Base-by-base conservation (phyloP, 768 basidiomycete genomes). In the Podaxis carcinomalis region DNA sequence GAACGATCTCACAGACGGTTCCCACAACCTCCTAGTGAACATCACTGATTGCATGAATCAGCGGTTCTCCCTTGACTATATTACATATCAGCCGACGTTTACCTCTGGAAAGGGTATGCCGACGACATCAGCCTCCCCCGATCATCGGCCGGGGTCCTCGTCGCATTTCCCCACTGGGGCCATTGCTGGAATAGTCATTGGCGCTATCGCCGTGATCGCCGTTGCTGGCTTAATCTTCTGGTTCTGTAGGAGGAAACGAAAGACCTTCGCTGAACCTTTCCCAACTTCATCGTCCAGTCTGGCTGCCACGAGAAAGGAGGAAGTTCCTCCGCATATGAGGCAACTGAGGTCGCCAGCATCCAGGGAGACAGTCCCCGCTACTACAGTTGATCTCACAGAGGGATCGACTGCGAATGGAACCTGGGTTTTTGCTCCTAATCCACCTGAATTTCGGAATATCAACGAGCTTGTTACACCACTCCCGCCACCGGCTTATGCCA, bases 21-120 rank as follows among this genome's bases (percentile, higher is more conserved):
- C 67, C 2, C 68, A 71, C 51, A 66, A 59, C 6, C 64, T 73
- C 36, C 54, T 58, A 2, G 63, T 73, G 21, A 66, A 68, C 10
- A 62, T 73, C n/a, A 63, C 59, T 1, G 60, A 59, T 16, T 64
- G 64, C 51, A 51, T 53, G 32, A 66, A 66, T 40, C 64, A 66
- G 14, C 51, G 59, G 2, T 68, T 69, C 32, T 62, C 65, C 1
- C 40, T 73, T 0, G 72, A 72, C 59, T 73, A 72, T 50, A 68
- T 72, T 40, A 63, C 67, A 16, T 72, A 72, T 47, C 63, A 59
- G 7, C 71, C 72, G 3, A 68, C 69, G 5, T 69, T 69, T 39
- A 55, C 67, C n/a, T 61, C 63, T 16, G 53, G 53, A 23, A n/a
- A n/a, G n/a, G n/a, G n/a, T n/a, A n/a, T n/a, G n/a, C n/a, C n/a